phyloP scores from a whole-genome alignment of 306 rosid genomes.

The Citrullus colocynthis region DNA sequence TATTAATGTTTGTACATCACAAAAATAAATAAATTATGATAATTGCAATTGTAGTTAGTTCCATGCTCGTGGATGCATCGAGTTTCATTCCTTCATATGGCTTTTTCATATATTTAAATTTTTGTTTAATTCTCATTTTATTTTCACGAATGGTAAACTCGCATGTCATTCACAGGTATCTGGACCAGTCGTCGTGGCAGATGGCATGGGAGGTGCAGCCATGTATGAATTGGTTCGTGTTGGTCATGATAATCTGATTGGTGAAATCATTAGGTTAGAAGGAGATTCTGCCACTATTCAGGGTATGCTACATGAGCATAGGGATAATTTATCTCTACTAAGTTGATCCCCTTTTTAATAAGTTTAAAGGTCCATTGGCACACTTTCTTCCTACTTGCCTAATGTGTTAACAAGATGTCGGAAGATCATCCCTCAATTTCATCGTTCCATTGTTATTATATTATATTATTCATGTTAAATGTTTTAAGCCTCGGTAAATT shows the following conservation, averaged over 20 bases:
- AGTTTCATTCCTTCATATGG: too few relatives aligned
- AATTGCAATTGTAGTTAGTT: neutral
- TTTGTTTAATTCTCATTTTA: neutral
- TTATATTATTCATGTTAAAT: neutral
- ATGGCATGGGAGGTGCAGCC: conserved; percentile 99
- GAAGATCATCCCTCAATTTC: neutral
- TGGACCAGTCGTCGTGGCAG: conserved; percentile 95
- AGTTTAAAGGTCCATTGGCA: neutral
- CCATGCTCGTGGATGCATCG: neutral
- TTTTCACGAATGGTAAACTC: neutral
- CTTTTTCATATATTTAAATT: neutral
- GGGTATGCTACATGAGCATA: conserved; percentile 26
- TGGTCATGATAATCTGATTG: conserved; percentile 80
- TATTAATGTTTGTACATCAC: neutral
- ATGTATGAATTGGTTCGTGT: conserved; percentile 98
- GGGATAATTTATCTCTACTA: neutral
- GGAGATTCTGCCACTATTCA: conserved; percentile 99
- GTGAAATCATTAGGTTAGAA: conserved; percentile 93
- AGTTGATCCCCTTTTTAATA: neutral
- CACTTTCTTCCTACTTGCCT: neutral
- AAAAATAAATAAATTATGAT: neutral
- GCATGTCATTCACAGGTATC: conserved; percentile 53
- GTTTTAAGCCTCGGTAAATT: neutral
- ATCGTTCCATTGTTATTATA: neutral
- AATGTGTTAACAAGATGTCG: neutral